phyloP scores from a whole-genome alignment of 257 asterid genomes.

The Ligustrum vulgare region DNA sequence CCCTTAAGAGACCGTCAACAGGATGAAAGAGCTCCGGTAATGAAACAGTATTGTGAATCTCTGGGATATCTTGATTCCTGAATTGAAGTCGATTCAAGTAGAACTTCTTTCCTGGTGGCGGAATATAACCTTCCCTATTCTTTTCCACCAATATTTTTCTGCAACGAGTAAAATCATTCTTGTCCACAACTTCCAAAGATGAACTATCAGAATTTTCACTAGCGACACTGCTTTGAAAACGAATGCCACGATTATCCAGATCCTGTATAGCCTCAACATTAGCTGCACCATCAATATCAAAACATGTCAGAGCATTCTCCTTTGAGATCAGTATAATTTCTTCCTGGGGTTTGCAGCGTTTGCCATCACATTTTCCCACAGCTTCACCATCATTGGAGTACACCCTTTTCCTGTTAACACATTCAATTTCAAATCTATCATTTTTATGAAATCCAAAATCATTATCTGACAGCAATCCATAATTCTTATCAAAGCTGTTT shows the following conservation, averaged over 20 bases:
- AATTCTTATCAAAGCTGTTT: conserved; percentile 24
- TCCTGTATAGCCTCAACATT: conserved; percentile 26
- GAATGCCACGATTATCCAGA: conserved; percentile 21
- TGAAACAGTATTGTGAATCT: conserved; percentile 50
- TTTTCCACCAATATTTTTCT: conserved; percentile 29
- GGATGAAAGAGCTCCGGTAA: conserved; percentile 82
- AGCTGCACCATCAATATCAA: conserved; percentile 13
- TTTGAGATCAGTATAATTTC: conserved; percentile 31
- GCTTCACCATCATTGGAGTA: conserved; percentile 35
- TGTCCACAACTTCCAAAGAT: conserved; percentile 18
- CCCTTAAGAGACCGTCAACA: conserved; percentile 52
- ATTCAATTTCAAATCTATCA: conserved; percentile 32
- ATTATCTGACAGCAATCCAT: conserved; percentile 20
- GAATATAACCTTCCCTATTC: conserved; percentile 31
- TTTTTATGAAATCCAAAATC: conserved; percentile 23
- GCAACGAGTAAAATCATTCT: conserved; percentile 29
- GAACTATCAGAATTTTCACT: conserved; percentile 23
- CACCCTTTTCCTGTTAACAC: conserved; percentile 46
- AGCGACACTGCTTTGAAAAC: conserved; percentile 26
- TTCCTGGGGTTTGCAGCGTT: conserved; percentile 21
- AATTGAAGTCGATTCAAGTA: conserved; percentile 61
- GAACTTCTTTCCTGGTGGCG: conserved; percentile 75
- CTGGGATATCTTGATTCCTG: conserved; percentile 40
- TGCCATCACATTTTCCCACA: conserved; percentile 27
- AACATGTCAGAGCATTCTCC: conserved; percentile 21